These are phyloP conservation scores for Phoma sp. DNA, from an alignment of 2,329 filamentous ascomycete species.

Conservation along the genomic window DNA sequence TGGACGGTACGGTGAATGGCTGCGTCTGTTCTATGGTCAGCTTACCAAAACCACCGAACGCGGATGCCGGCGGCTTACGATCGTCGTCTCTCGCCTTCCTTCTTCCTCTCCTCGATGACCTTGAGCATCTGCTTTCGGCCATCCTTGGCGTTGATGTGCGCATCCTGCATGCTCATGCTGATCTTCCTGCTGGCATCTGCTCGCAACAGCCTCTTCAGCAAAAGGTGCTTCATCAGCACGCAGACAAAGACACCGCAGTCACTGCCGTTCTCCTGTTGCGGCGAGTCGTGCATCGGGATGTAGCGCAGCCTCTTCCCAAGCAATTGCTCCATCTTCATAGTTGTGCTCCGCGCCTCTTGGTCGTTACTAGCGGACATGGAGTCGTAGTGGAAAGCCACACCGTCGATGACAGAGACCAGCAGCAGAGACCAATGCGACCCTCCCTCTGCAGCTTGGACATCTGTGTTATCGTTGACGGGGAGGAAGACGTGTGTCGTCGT, in stretches of 20 bases:
- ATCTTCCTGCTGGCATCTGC: constrained; percentile 85
- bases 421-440: constrained; percentile 95
- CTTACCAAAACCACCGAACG: not conserved
- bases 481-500: constrained; percentile 91
- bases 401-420: constrained; percentile 85
- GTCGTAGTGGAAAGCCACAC: constrained; percentile 96
- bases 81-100: constrained; percentile 83
- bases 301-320: constrained; percentile 73
- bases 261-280: constrained; percentile 88
- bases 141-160: constrained; percentile 78
- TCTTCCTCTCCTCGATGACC: constrained; percentile 84
- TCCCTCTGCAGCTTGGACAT: constrained; percentile 80
- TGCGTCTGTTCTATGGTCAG: constrained; percentile 32
- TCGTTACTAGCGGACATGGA: constrained; percentile 78
- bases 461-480: constrained; percentile 88
- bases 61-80: constrained; percentile 65
- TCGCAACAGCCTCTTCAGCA: constrained; percentile 80
- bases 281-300: constrained; percentile 81
- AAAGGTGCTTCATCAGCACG: constrained; percentile 90
- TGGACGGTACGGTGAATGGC: constrained; percentile 42
- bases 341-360: constrained; percentile 72
- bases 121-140: constrained; percentile 89
- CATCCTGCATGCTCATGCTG: constrained; percentile 89
- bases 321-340: constrained; percentile 71
- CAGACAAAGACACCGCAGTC: constrained; percentile 98